Evolutionary conservation across 2,329 filamentous ascomycete genomes (phyloP).

Genomic region (Diaporthe citri): DNA sequence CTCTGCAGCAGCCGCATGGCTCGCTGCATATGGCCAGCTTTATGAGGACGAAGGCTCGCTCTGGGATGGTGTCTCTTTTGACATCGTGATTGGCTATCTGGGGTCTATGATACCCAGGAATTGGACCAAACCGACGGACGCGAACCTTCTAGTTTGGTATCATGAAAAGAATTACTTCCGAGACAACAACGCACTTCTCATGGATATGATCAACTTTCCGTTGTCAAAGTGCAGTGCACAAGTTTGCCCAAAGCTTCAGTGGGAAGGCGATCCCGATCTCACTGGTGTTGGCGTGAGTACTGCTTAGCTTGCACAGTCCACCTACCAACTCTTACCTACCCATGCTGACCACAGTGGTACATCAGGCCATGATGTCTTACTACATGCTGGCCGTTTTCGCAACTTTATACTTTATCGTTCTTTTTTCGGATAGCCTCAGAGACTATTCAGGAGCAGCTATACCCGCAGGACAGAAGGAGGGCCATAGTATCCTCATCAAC

Average conservation of each 20-base stretch:
- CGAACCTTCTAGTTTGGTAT: constrained; percentile 34
- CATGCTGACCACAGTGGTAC: neutral
- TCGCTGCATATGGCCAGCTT: constrained; percentile 11
- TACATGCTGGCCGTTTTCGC: constrained; percentile 38
- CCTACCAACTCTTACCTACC: neutral
- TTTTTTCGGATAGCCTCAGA: constrained; percentile 26
- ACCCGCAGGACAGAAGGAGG: constrained; percentile 19
- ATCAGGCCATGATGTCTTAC: constrained; percentile 37
- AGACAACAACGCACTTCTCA: constrained; percentile 15
- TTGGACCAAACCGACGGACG: constrained; percentile 25
- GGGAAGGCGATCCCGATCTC: constrained; percentile 37
- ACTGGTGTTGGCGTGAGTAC: constrained; percentile 38
- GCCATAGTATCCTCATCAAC: constrained; percentile 18
- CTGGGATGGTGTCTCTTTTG: constrained; percentile 19
- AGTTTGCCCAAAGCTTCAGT: constrained; percentile 36
- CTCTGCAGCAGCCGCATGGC: constrained; percentile 17
- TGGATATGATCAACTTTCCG: constrained; percentile 15
- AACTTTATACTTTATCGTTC: constrained; percentile 38
- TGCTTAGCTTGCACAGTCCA: neutral
- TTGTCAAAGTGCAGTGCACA: constrained; percentile 33
- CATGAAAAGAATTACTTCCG: constrained; percentile 8
- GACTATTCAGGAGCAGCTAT: constrained; percentile 21
- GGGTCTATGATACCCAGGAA: constrained; percentile 21
- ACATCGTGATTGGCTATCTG: constrained; percentile 29
- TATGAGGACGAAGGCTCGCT: constrained; percentile 25